These are phyloP conservation scores for Cicer yamashitae DNA, from an alignment of 306 rosid genomes.

Conservation along the genomic window DNA sequence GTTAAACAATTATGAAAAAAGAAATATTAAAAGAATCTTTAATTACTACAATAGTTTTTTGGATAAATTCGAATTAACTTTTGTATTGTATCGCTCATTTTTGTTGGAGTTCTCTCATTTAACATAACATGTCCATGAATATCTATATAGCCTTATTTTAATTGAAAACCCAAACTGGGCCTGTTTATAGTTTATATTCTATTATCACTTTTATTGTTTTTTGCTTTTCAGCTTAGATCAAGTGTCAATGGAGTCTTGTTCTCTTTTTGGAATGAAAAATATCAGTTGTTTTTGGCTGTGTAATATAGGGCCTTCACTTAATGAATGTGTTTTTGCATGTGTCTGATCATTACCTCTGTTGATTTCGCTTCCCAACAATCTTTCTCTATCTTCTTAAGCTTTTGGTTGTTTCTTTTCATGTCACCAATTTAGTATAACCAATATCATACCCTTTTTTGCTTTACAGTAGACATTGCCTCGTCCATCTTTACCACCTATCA, in stretches of 20 bases:
- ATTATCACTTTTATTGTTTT: not conserved
- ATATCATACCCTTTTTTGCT: not conserved
- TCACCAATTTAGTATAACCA: not conserved
- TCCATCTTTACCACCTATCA: conserved; percentile 14
- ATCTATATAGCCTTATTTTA: not conserved
- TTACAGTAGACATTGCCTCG: not conserved
- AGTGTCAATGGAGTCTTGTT: conserved; percentile 16
- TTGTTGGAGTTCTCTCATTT: not conserved
- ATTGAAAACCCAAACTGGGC: not conserved
- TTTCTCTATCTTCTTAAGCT: conserved; percentile 12
- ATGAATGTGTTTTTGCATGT: not conserved
- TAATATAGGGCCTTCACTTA: not conserved
- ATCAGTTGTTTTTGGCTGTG: not conserved
- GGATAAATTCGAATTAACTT: not conserved
- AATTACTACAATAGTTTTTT: not conserved
- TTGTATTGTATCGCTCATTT: not conserved
- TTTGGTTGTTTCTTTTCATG: conserved; percentile 10
- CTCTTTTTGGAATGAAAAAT: not conserved
- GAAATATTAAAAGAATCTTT: not conserved
- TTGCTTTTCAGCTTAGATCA: conserved; percentile 17
- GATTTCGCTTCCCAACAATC: conserved; percentile 14
- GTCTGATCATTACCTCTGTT: not conserved
- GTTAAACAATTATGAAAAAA: not conserved
- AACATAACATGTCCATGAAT: not conserved
- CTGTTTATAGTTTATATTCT: not conserved